Evolutionary conservation across 2,329 filamentous ascomycete genomes (phyloP).

Genomic region (Microcyclospora pomicola): DNA sequence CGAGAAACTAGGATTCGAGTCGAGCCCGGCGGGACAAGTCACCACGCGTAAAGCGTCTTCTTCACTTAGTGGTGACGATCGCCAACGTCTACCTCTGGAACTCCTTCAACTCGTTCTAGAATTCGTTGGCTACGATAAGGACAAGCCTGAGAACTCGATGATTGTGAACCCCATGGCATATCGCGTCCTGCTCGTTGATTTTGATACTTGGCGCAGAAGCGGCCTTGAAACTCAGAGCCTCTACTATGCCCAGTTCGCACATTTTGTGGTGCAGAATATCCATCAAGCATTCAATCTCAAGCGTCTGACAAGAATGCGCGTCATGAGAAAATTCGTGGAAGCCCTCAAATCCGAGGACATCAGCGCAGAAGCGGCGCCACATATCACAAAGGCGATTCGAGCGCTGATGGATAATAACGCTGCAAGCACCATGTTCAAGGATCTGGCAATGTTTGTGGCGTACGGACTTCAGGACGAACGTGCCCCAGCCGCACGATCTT

Average conservation of each 20-base stretch:
- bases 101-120: conserved; percentile 64
- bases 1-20: conserved; percentile 56
- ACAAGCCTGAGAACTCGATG: conserved; percentile 71
- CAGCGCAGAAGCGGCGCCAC: conserved; percentile 53
- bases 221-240: conserved; percentile 64
- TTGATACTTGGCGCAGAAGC: conserved; percentile 81
- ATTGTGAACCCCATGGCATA: conserved; percentile 95
- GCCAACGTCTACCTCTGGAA: conserved; percentile 39
- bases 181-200: conserved; percentile 77
- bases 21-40: conserved; percentile 11
- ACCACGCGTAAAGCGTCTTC: conserved; percentile 9
- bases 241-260: conserved; percentile 85
- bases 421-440: conserved; percentile 71
- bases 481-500: conserved; percentile 15
- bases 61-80: conserved; percentile 27
- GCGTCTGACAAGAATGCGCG: conserved; percentile 76
- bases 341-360: conserved; percentile 77
- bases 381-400: conserved; percentile 68
- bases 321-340: conserved; percentile 80
- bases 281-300: conserved; percentile 85
- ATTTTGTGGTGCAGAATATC: conserved; percentile 80
- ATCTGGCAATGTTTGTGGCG: conserved; percentile 81
- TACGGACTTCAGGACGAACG: conserved; percentile 65
- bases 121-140: conserved; percentile 78
- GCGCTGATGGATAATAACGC: conserved; percentile 67